Conservation (phyloP, 768 basidiomycete species). For the Rhizopogon roseolus region DNA sequence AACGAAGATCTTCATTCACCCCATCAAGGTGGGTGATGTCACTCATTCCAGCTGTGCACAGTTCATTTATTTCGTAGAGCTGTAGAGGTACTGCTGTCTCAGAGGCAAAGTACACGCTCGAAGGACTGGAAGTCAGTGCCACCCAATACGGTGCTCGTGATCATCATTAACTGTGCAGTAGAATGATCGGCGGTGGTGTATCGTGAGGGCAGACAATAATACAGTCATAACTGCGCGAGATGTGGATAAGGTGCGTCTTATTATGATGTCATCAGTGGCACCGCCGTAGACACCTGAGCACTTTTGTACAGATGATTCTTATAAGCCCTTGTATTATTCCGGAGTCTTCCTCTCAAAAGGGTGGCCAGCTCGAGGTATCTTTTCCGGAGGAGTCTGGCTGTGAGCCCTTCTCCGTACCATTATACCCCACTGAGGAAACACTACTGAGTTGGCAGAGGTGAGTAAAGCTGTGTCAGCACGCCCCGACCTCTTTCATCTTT, state of each 20-base stretch:
- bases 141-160: background rate
- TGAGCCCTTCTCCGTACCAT: constrained; percentile 53
- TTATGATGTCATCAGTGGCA: background rate
- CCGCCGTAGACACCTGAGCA: background rate
- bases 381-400: constrained; percentile 60
- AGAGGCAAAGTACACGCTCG: constrained; percentile 48
- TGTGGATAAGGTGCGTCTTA: constrained; percentile 43
- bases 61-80: constrained; percentile 41
- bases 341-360: constrained; percentile 40
- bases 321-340: constrained; percentile 51
- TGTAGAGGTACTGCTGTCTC: constrained; percentile 64
- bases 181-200: constrained; percentile 71
- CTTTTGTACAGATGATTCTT: constrained; percentile 52
- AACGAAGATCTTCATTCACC: constrained; percentile 58
- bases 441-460: constrained; percentile 56
- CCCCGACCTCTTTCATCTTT: background rate
- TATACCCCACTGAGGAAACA: constrained; percentile 46
- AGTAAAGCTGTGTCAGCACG: constrained; percentile 16
- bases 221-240: constrained; percentile 66
- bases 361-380: constrained; percentile 46
- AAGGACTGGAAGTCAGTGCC: constrained; percentile 58
- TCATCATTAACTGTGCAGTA: constrained; percentile 20
- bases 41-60: background rate
- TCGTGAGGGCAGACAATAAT: constrained; percentile 52
- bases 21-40: constrained; percentile 49